These are phyloP conservation scores for Stevia rebaudiana DNA, from an alignment of 140 eudicot species.

Conservation along the genomic window DNA sequence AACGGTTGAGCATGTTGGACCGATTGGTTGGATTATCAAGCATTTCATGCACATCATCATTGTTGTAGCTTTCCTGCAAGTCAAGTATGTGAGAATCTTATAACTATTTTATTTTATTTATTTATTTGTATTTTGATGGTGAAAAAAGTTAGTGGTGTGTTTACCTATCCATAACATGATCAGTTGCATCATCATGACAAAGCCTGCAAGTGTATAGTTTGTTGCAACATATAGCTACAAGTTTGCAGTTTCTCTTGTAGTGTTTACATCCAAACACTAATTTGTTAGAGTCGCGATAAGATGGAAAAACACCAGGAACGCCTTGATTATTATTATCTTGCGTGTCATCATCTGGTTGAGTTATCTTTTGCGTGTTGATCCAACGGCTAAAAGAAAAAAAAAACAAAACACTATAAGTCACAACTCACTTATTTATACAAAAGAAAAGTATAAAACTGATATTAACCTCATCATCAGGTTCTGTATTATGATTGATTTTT, in stretches of 20 bases:
- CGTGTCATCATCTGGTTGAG: constrained; percentile 23
- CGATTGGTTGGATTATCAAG: constrained; percentile 68
- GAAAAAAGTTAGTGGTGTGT: background rate
- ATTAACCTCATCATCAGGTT: constrained; percentile 62
- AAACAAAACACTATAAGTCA: background rate
- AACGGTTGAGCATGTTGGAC: constrained; percentile 53
- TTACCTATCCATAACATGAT: constrained; percentile 88
- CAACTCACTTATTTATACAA: background rate
- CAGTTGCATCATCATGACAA: constrained; percentile 81
- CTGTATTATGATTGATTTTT: constrained; percentile 61
- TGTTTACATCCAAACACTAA: constrained; percentile 77
- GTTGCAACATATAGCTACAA: constrained; percentile 79
- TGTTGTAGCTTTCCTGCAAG: constrained; percentile 71
- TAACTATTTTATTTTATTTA: background rate
- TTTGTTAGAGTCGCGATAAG: constrained; percentile 55
- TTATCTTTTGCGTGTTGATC: constrained; percentile 48
- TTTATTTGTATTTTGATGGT: background rate
- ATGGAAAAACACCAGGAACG: constrained; percentile 55
- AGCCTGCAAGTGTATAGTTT: constrained; percentile 68
- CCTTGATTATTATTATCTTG: constrained; percentile 29
- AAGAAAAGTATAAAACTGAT: background rate
- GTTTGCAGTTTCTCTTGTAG: constrained; percentile 91
- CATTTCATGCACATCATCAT: constrained; percentile 98
- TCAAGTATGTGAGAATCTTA: background rate
- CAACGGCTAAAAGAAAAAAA: constrained; percentile 56